Conservation (phyloP, 306 rosid species). For the Cicer pinnatifidum region DNA sequence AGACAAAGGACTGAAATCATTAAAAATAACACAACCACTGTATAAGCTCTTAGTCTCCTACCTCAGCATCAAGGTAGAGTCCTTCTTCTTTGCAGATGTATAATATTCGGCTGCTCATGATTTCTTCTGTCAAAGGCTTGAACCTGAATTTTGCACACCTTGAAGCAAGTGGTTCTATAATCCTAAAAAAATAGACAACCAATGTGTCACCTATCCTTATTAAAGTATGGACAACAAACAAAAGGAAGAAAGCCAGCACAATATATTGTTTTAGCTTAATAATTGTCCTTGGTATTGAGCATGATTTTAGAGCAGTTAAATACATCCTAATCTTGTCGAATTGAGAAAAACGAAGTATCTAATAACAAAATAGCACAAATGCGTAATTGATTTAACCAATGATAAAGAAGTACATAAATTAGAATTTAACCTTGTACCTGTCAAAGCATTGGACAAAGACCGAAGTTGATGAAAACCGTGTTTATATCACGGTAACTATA, state of each 20-base stretch:
- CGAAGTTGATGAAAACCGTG: constrained; percentile 30
- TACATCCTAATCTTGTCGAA: not conserved
- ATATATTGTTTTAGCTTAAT: constrained; percentile 16
- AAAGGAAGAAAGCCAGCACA: not conserved
- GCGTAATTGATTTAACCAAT: not conserved
- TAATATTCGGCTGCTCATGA: constrained; percentile 72
- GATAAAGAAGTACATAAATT: not conserved
- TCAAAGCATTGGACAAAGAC: constrained; percentile 5
- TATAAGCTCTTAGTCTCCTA: constrained; percentile 41
- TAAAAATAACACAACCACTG: constrained; percentile 10
- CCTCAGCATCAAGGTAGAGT: constrained; percentile 81
- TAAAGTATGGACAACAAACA: constrained; percentile 1
- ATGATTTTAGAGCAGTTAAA: not conserved
- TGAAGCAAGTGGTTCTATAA: constrained; percentile 97
- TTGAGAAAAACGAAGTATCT: not conserved
- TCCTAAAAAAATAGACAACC: constrained; percentile 57
- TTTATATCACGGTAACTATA: not conserved
- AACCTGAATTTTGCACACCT: constrained; percentile 98
- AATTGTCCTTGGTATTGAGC: not conserved
- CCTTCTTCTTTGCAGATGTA: constrained; percentile 87
- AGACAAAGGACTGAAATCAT: constrained; percentile 21
- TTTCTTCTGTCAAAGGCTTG: constrained; percentile 90
- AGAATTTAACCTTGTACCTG: not conserved
- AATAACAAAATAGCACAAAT: not conserved
- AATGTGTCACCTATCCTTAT: constrained; percentile 21